Evolutionary conservation across 257 asterid genomes (phyloP).

Genomic region (Datura wrightii): DNA sequence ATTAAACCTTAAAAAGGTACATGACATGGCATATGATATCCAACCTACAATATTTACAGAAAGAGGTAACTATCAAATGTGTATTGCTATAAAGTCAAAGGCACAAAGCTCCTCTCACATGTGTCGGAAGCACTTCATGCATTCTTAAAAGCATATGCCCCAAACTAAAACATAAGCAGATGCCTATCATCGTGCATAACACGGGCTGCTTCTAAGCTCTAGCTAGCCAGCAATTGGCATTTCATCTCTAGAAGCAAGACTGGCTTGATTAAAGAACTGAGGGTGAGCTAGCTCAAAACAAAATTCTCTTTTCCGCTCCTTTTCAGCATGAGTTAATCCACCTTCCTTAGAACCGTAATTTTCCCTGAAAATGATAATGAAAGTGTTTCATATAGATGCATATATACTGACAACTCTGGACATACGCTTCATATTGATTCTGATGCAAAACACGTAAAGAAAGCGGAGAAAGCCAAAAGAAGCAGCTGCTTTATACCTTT

Average conservation of each 20-base stretch:
- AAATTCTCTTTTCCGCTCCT: constrained; percentile 34
- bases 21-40: constrained; percentile 38
- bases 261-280: constrained; percentile 31
- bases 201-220: constrained; percentile 26
- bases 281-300: constrained; percentile 34
- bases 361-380: constrained; percentile 35
- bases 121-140: constrained; percentile 31
- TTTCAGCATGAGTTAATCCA: constrained; percentile 34
- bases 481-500: neutral
- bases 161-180: constrained; percentile 38
- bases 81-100: constrained; percentile 24
- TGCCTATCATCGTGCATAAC: constrained; percentile 32
- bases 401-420: constrained; percentile 23
- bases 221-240: constrained; percentile 26
- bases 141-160: constrained; percentile 40
- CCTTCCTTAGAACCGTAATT: constrained; percentile 32
- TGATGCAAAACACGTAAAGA: constrained; percentile 15
- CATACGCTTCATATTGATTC: neutral
- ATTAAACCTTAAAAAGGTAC: constrained; percentile 36
- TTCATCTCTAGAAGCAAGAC: constrained; percentile 29
- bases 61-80: constrained; percentile 35
- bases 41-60: constrained; percentile 55
- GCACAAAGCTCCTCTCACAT: constrained; percentile 40
- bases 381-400: constrained; percentile 16
- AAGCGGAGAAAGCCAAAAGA: neutral